phyloP scores from a whole-genome alignment of 1,139 yeast genomes.

The Lodderomyces oxycetoniae region DNA sequence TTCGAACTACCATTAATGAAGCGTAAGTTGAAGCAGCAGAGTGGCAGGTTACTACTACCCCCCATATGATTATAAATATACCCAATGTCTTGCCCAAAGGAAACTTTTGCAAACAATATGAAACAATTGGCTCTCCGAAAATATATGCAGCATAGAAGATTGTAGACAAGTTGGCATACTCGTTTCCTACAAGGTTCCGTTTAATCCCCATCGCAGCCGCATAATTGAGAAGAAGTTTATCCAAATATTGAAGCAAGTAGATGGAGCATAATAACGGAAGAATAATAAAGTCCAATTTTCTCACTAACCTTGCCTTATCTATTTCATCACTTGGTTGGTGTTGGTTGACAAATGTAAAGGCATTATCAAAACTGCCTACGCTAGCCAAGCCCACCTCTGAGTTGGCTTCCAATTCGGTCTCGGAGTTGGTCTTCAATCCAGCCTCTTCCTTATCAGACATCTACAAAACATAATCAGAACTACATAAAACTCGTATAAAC shows the following conservation, averaged over 20 bases:
- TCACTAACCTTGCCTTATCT: slow-evolving; percentile 12
- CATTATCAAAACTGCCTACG: slow-evolving; percentile 9
- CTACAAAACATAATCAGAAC: no score
- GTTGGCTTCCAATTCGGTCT: slow-evolving; percentile 49
- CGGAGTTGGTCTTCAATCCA: slow-evolving; percentile 60
- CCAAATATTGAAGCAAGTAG: slow-evolving; percentile 43
- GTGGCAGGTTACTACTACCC: slow-evolving; percentile 33
- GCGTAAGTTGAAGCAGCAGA: slow-evolving; percentile 34
- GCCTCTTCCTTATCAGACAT: no score
- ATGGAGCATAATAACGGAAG: slow-evolving; percentile 34
- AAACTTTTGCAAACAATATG: slow-evolving; percentile 32
- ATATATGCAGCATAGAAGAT: slow-evolving; percentile 44
- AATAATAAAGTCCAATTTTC: slow-evolving; percentile 28
- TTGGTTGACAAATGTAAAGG: slow-evolving; percentile 12
- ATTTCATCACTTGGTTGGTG: slow-evolving; percentile 4
- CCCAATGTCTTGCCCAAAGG: slow-evolving; percentile 40
- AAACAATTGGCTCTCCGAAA: slow-evolving; percentile 42
- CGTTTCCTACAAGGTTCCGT: slow-evolving; percentile 26
- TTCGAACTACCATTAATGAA: slow-evolving; percentile 38
- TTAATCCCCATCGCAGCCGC: slow-evolving; percentile 52
- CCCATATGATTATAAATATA: slow-evolving; percentile 37
- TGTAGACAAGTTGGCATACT: slow-evolving; percentile 41
- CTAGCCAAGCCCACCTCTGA: no score
- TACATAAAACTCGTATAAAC: no score
- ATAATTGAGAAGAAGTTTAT: slow-evolving; percentile 41